Percentiles rank a stretch among this genome's conserved stretches.
Conservation (phyloP, 495 filamentous ascomycete species). For the Aspergillus ellipticus region DNA sequence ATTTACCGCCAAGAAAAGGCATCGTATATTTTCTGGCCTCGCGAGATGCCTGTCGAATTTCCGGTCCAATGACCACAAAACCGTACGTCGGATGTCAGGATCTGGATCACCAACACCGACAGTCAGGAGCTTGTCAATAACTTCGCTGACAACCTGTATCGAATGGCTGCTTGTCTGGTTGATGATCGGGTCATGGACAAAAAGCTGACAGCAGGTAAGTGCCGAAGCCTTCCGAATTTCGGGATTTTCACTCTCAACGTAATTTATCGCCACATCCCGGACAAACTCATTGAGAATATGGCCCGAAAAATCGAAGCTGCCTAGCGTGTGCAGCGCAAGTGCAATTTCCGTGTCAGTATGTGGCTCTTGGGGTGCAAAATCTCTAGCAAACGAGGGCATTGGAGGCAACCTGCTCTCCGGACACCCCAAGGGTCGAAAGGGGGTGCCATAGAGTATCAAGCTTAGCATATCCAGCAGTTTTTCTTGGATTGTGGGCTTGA, state of each 20-base stretch:
- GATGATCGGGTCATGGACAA: constrained; percentile 93
- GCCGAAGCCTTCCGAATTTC: constrained; percentile 93
- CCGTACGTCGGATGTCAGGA: constrained; percentile 80
- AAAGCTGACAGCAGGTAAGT: constrained; percentile 95
- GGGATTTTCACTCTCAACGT: constrained; percentile 90
- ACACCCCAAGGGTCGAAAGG: constrained; percentile 87
- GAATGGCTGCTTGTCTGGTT: constrained; percentile 96
- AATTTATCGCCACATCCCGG: constrained; percentile 95
- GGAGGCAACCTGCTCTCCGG: constrained; percentile 64
- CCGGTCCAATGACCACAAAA: constrained; percentile 81
- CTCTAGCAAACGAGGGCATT: constrained; percentile 77
- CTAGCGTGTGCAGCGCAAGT: constrained; percentile 84
- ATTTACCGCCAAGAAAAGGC: constrained; percentile 92
- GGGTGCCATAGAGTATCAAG: constrained; percentile 84
- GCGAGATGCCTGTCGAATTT: constrained; percentile 94
- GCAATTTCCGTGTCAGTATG: constrained; percentile 86
- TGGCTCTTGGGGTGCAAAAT: constrained; percentile 64
- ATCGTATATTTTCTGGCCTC: constrained; percentile 93
- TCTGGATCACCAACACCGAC: constrained; percentile 91
- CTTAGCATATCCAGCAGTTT: constrained; percentile 92
- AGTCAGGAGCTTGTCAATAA: constrained; percentile 92
- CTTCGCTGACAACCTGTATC: constrained; percentile 92
- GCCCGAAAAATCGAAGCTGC: constrained; percentile 93
- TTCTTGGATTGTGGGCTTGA: constrained; percentile 89
- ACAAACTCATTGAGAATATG: constrained; percentile 97